These are phyloP conservation scores for Talaromyces sp. DNA, from an alignment of 2,329 filamentous ascomycete species.

Conservation along the genomic window DNA sequence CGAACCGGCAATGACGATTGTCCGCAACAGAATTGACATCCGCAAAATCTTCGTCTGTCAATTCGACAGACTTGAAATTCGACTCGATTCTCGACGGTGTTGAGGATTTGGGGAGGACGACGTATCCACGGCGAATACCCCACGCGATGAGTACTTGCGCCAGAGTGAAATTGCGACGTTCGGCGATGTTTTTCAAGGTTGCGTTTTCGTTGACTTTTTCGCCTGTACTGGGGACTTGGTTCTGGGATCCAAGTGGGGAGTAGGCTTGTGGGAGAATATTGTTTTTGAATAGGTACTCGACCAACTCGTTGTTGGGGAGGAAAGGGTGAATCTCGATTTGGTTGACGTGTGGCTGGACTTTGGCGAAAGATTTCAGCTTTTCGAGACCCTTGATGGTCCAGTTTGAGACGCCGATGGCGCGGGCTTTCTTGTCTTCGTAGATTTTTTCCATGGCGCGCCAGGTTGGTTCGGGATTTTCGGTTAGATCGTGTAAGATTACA, in stretches of 20 bases:
- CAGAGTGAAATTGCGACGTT: constrained; percentile 56
- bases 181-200: constrained; percentile 57
- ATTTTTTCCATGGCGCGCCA: constrained; percentile 67
- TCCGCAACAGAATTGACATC: constrained; percentile 63
- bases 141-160: constrained; percentile 63
- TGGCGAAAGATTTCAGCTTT: constrained; percentile 43
- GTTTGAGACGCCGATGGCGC: constrained; percentile 75
- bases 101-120: constrained; percentile 68
- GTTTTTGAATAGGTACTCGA: constrained; percentile 43
- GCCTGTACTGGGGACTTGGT: constrained; percentile 65
- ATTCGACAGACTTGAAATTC: constrained; percentile 63
- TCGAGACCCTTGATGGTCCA: constrained; percentile 57
- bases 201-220: constrained; percentile 62
- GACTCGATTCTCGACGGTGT: constrained; percentile 64
- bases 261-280: constrained; percentile 43
- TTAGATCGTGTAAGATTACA: constrained; percentile 62
- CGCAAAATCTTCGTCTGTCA: constrained; percentile 57
- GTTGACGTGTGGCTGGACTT: constrained; percentile 44
- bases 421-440: constrained; percentile 58
- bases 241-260: constrained; percentile 58
- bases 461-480: constrained; percentile 60
- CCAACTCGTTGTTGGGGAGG: constrained; percentile 45
- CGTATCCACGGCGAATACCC: constrained; percentile 64
- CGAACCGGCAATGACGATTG: constrained; percentile 66
- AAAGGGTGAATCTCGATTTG: constrained; percentile 49